These are phyloP conservation scores for Arachnomyces sp. DNA, from an alignment of 2,329 filamentous ascomycete species.

Conservation along the genomic window DNA sequence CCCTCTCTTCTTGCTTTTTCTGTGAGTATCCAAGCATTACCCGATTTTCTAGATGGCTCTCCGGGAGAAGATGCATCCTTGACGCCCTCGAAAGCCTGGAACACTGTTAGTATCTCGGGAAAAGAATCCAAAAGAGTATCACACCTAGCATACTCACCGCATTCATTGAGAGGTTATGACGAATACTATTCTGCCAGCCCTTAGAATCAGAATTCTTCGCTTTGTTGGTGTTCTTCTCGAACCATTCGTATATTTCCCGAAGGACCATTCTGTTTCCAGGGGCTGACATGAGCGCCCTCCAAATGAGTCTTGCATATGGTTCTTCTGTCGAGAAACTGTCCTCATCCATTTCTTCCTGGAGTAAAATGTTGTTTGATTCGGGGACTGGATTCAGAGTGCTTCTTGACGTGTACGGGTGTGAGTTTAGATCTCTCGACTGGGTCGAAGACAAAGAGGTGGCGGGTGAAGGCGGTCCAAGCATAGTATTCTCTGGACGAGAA, in stretches of 20 bases:
- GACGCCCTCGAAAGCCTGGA: constrained; percentile 29
- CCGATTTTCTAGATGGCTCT: constrained; percentile 54
- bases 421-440: too few species aligned
- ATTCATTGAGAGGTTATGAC: constrained; percentile 96
- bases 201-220: constrained; percentile 52
- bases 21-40: constrained; percentile 73
- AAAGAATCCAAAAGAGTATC: constrained; percentile 5
- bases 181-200: constrained; percentile 93
- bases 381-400: neutral
- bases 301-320: constrained; percentile 79
- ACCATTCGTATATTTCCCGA: constrained; percentile 87
- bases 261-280: constrained; percentile 65
- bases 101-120: constrained; percentile 9
- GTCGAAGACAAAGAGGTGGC: too few species aligned
- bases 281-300: constrained; percentile 62
- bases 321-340: constrained; percentile 38
- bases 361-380: neutral
- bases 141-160: constrained; percentile 51
- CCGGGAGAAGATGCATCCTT: constrained; percentile 17
- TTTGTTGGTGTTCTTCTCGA: constrained; percentile 72
- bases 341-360: constrained; percentile 15
- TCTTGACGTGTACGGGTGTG: too few species aligned
- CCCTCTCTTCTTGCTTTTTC: constrained; percentile 61
- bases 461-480: too few species aligned
- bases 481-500: too few species aligned